phyloP scores from a whole-genome alignment of 106 monocot species.

The Platanthera zijinensis region DNA sequence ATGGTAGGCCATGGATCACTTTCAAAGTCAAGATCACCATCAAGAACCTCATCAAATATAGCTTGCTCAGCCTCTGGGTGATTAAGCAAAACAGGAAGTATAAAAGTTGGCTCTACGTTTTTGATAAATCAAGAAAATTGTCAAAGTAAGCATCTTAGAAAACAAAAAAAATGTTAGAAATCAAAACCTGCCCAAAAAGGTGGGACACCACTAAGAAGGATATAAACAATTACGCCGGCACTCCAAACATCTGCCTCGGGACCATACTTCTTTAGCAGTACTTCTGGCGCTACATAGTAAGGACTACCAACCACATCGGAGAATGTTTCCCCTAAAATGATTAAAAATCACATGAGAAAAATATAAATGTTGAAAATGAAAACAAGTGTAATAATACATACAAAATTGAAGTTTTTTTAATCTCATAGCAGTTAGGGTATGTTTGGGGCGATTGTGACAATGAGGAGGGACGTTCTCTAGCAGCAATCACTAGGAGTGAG shows the following conservation, averaged over 20 bases:
- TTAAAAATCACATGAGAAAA: not conserved
- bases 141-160: too few species aligned
- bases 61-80: constrained; percentile 26
- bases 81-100: not conserved
- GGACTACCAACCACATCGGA: constrained; percentile 43
- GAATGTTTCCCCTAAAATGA: constrained; percentile 34
- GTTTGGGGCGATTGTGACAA: too few species aligned
- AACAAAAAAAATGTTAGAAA: not conserved
- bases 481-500: too few species aligned
- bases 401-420: not conserved
- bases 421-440: not conserved
- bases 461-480: not conserved
- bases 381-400: not conserved
- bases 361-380: not conserved
- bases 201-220: constrained; percentile 33
- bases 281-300: constrained; percentile 47
- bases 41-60: constrained; percentile 34
- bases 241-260: constrained; percentile 45
- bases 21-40: constrained; percentile 30
- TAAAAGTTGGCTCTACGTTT: not conserved
- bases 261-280: constrained; percentile 25
- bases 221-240: constrained; percentile 46
- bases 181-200: constrained; percentile 40
- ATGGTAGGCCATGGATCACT: constrained; percentile 40
- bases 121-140: constrained; percentile 1